Evolutionary conservation across 2,329 filamentous ascomycete genomes (phyloP), one percentile per base, ranked within the genome.

Genomic region (Colletotrichum sp.): DNA sequence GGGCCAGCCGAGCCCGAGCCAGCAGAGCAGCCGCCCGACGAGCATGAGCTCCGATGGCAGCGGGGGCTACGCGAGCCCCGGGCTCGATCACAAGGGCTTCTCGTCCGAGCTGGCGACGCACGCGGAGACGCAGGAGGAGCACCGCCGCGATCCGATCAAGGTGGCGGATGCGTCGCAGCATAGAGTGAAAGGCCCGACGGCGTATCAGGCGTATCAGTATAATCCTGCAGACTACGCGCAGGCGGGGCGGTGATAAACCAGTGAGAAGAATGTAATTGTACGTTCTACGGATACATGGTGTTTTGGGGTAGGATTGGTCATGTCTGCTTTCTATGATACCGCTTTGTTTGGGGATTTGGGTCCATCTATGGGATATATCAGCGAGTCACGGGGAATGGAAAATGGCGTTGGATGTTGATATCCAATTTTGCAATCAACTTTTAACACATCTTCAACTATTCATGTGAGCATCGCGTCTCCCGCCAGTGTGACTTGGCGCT

Each of bases 101-200:
- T 78, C 87, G 0, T 83, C 84, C 0, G 89, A 89, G 71, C 77
- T 91, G 30, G 75, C 88, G 5, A 86, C 89, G 4, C 89, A 90
- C 75, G 80, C 80, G 11, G 89, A 91, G 82, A 87, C 86, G 3
- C 79, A 77, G 1, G 89, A 89, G 78, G 89, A 90, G 80, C 81
- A 89, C 77, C 77, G 74, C 11, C 44, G 70, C 5, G 68, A 61
- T 32, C 27, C 36, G n/a, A 34, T 44, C 39, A 75, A 75, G 32
- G n/a, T 29, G 32, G 44, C 16, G 9, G 69, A 74, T 5, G 49
- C 61, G 27, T 52, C 69, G n/a, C 76, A 77, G 13, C 76, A 79
- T 11, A 62, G 63, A 25, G 69, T 77, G 25, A 69, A 64, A 44
- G 68, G 72, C 1, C 75, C 72, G 32, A 65, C 69, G 25, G 69